Evolutionary conservation across 805 yeast species (phyloP), one percentile per base, ranked within the genome.

Genomic region (Candida schatavii): DNA sequence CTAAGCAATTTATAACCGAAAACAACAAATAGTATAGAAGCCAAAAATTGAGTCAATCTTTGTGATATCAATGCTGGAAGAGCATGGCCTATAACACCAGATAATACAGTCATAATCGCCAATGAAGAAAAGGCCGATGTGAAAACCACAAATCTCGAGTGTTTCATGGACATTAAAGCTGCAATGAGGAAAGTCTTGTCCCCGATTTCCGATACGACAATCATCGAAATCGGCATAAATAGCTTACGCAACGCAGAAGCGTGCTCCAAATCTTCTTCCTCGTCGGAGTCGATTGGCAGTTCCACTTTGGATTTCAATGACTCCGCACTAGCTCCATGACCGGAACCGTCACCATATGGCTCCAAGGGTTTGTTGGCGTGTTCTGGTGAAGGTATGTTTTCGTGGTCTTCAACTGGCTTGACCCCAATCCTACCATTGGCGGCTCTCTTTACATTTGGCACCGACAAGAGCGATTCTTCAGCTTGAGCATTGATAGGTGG

Each of bases 171-270:
- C 97, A 93, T 90, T 49, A 93, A 73, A 2, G 97, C 98, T 27
- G 99, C 97, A 54, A 93, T 88, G 50, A 93, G 75, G 59, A 93
- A 93, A 0, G 99, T 93, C 68, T 93, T 93, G 63, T 93, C 99
- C 45, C 99, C 99, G 45, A 93, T 84, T 64, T 93, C 99, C 22
- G 96, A 86, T n/a, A 89, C 86, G 25, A 87, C 68, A 56, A 93
- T 93, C 99, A 93, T 93, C 13, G 91, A 78, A 26, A 83, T 68
- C 1, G 98, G 79, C 83, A 91, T 80, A 45, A 86, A 53, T 51
- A 93, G 84, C 22, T 22, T 35, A 7, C 14, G 10, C 17, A 25
- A 20, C 6, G n/a, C 4, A 10, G 29, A 25, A 9, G 29, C 29
- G 13, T 22, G 23, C 21, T 33, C 36, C 26, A 21, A 21, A 14